Evolutionary conservation across 1,284 basidiomycete species (phyloP).

Genomic region (Ganoderma multipileum): DNA sequence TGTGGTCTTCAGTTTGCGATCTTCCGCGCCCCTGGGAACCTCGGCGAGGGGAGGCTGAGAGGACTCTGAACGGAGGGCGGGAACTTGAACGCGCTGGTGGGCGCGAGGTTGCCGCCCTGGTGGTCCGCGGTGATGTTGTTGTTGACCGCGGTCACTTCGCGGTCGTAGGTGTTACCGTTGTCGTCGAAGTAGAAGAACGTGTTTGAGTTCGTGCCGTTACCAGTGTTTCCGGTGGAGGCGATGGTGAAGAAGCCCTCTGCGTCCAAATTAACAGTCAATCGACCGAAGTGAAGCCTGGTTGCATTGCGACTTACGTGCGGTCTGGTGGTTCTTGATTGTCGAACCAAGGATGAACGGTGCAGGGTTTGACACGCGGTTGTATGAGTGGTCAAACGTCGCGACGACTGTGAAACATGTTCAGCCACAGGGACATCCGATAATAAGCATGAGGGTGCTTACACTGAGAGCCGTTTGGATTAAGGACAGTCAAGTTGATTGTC

Average conservation of each 20-base stretch:
- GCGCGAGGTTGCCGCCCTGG: constrained; percentile 62
- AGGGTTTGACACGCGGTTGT: constrained; percentile 62
- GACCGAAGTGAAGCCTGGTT: neutral
- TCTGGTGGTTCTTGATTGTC: constrained; percentile 63
- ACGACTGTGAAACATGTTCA: constrained; percentile 46
- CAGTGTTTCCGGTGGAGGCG: constrained; percentile 55
- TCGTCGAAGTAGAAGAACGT: constrained; percentile 66
- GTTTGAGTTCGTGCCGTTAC: constrained; percentile 76
- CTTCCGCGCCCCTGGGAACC: constrained; percentile 51
- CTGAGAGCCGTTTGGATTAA: constrained; percentile 50
- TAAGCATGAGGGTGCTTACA: constrained; percentile 49
- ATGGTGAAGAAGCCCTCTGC: constrained; percentile 63
- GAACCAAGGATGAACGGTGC: constrained; percentile 65
- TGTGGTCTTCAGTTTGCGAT: constrained; percentile 23
- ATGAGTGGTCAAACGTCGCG: constrained; percentile 70
- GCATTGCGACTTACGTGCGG: constrained; percentile 57
- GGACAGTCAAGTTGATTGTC: constrained; percentile 60
- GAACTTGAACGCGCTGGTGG: constrained; percentile 25
- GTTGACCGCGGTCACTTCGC: constrained; percentile 64
- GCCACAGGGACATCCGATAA: neutral
- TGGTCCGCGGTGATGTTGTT: constrained; percentile 68
- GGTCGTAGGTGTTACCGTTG: constrained; percentile 66
- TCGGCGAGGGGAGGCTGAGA: constrained; percentile 40
- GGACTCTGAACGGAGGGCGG: constrained; percentile 22
- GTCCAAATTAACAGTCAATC: neutral